Conservation (phyloP, 2,329 filamentous ascomycete genomes). For the Talaromyces sp. region DNA sequence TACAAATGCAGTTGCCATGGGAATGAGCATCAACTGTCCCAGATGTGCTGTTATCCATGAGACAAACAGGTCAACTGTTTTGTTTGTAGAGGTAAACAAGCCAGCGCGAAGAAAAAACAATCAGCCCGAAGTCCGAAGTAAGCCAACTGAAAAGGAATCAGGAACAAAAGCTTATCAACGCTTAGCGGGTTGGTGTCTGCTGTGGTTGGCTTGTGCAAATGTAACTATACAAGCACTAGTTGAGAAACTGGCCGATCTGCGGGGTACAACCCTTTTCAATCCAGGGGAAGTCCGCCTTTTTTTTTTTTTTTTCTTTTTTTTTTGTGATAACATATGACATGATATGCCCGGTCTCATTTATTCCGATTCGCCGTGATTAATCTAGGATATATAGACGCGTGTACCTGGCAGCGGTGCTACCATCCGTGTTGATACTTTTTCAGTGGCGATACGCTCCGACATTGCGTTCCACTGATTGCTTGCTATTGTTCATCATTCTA, state of each 20-base stretch:
- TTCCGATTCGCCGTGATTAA: neutral
- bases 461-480: neutral
- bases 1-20: neutral
- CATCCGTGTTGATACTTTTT: neutral
- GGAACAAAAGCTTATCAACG: neutral
- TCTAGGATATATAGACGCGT: neutral
- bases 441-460: neutral
- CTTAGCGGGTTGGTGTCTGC: neutral
- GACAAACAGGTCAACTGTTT: neutral
- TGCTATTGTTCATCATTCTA: neutral
- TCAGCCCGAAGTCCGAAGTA: neutral
- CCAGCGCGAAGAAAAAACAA: neutral
- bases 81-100: neutral
- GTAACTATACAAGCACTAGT: neutral
- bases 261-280: neutral
- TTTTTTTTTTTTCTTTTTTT: neutral
- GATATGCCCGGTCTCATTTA: neutral
- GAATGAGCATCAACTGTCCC: neutral
- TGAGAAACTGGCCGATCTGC: neutral
- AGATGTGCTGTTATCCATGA: neutral
- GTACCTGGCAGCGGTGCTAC: neutral
- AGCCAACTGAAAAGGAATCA: neutral
- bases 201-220: neutral
- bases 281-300: neutral
- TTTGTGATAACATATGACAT: neutral